These are phyloP conservation scores for Dichotomocladium elegans DNA, from an alignment of 371 early-diverging fungal genomes.

Conservation along the genomic window DNA sequence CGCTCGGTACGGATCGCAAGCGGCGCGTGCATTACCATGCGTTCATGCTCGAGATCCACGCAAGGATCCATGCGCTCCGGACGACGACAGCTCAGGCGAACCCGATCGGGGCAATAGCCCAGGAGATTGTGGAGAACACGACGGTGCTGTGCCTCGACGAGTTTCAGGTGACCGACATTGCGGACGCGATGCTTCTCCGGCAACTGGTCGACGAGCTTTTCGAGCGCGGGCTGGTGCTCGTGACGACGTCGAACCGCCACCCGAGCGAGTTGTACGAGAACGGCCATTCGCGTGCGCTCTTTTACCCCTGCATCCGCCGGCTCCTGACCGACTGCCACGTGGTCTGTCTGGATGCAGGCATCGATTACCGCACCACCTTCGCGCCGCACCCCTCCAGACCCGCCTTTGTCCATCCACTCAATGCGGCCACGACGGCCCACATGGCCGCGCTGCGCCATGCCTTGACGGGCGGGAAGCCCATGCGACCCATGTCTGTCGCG, in stretches of 20 bases:
- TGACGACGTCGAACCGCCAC: conserved; percentile 89
- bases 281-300: conserved; percentile 87
- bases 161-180: conserved; percentile 95
- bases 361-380: conserved; percentile 83
- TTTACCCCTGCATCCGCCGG: conserved; percentile 85
- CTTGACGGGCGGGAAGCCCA: not conserved
- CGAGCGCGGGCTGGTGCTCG: conserved; percentile 77
- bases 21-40: conserved; percentile 91
- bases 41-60: conserved; percentile 91
- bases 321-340: conserved; percentile 74
- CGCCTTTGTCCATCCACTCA: not conserved
- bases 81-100: conserved; percentile 41
- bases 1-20: conserved; percentile 62
- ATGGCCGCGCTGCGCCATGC: not conserved
- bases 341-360: conserved; percentile 79
- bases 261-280: conserved; percentile 92
- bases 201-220: conserved; percentile 78
- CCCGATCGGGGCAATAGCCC: conserved; percentile 76
- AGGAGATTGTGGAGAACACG: conserved; percentile 72
- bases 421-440: not conserved
- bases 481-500: not conserved
- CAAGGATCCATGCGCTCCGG: conserved; percentile 72
- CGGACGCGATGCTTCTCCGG: conserved; percentile 92
- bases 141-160: conserved; percentile 93
- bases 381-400: not conserved